Base-by-base conservation (phyloP, 441 rosid species). In the Populus hybrid region DNA sequence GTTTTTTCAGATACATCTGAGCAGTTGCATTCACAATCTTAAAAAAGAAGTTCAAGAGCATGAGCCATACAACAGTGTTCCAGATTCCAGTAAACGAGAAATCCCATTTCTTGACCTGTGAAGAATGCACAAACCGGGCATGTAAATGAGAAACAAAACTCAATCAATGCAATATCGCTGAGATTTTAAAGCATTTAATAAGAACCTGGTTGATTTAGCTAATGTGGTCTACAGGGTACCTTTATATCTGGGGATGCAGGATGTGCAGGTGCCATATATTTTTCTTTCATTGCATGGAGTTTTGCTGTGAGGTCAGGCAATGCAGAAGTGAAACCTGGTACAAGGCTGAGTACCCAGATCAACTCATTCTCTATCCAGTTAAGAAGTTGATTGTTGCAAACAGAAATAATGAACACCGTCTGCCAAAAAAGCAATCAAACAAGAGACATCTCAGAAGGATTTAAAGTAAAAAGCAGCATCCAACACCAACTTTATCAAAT, bases 301-400 rank as follows among this genome's bases (percentile, higher is more conserved):
- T 89, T 94, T 46, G 82, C 84, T n/a, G 74, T 72, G 75, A 95
- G 82, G 46, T 80, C 82, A 23, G 93, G 95, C 57, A 92, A 84
- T 79, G 79, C 81, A 72, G 97, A 80, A 77, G 90, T 90, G 78
- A 91, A 81, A 75, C 96, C 94, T 0, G 99, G 98, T 23, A 94
- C 81, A 77, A 86, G 83, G 88, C 93, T 84, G 32, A 95, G 91
- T 16, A 89, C 76, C 98, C 93, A 85, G 67, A 95, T 90, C 72
- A 92, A 79, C 80, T 95, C 98, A 67, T 93, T 92, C 87, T 93
- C 99, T 72, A 95, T 88, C 98, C 99, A 93, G 80, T 92, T 85
- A 30, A 95, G 97, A 71, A 95, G 93, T 80, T 95, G 98, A 79
- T 95, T 95, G 74, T 93, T 93, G 83, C 97, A 93, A 30, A 95